Base-by-base conservation (phyloP, 2,329 filamentous ascomycete genomes). In the Aureobasidium zeae region DNA sequence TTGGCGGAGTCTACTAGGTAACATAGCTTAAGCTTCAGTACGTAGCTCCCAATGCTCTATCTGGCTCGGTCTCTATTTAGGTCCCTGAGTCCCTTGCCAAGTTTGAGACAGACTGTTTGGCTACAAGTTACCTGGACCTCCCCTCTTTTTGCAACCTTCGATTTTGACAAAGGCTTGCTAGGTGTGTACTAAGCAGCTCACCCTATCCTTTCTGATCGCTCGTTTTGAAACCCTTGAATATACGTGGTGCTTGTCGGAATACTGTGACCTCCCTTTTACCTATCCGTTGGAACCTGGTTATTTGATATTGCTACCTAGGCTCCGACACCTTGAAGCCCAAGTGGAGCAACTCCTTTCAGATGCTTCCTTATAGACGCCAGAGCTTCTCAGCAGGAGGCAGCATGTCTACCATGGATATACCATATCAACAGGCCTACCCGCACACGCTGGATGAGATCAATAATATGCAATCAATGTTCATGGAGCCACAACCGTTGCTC, bases 111-210 rank as follows among this genome's bases (percentile, higher is more conserved):
- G 12, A 15, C 15, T 5, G 20, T 36, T 12, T 24, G n/a, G 21
- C 9, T 43, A 43, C 39, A 43, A 43, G 39, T 30, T 21, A 43
- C 39, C 22, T 43, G 33, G 30, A 21, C 12, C 30, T 43, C 39
- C 39, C 39, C 39, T 43, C 39, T 30, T 28, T 43, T 15, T 10
- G 28, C 22, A 43, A 29, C 15, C 22, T 30, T 43, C 39, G 39
- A 28, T 43, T 33, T 33, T 21, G 16, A 28, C 30, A 26, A n/a
- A 34, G 39, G 39, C 39, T 43, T 33, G 34, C 30, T 26, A 16
- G 33, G 22, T n/a, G n/a, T n/a, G n/a, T n/a, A n/a, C n/a, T n/a
- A n/a, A n/a, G n/a, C n/a, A n/a, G n/a, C n/a, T n/a, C n/a, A n/a
- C n/a, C n/a, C n/a, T n/a, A n/a, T n/a, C n/a, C n/a, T n/a, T n/a